Conservation (phyloP, 1,284 basidiomycete genomes). For the Cutaneotrichosporon sp. region DNA sequence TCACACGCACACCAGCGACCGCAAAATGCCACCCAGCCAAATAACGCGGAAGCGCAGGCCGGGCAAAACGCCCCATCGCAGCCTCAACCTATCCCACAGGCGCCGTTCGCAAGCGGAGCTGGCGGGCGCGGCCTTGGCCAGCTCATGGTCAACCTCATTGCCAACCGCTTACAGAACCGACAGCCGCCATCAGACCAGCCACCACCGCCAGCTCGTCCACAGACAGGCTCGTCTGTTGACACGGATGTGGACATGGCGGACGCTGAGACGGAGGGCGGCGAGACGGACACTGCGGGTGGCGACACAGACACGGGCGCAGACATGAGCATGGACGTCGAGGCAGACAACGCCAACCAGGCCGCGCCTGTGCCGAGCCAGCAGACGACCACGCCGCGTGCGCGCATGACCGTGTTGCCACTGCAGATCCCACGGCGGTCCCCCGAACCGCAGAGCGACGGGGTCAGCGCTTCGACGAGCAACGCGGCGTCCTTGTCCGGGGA, state of each 20-base stretch:
- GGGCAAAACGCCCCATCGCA: not conserved
- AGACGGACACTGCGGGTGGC: slow-evolving; percentile 32
- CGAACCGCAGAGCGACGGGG: slow-evolving; percentile 14
- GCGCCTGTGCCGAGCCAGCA: slow-evolving; percentile 1
- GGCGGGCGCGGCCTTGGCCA: not conserved
- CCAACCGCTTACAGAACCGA: slow-evolving; percentile 20
- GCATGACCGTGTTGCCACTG: slow-evolving; percentile 26
- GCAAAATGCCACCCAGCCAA: not conserved
- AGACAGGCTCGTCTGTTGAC: slow-evolving; percentile 17
- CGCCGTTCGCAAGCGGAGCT: not conserved
- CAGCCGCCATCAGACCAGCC: not conserved
- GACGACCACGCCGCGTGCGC: slow-evolving; percentile 40
- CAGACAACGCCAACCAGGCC: not conserved
- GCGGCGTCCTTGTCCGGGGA: slow-evolving; percentile 29
- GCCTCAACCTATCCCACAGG: not conserved
- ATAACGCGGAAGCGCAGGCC: not conserved
- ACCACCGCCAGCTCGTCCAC: not conserved
- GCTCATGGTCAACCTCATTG: slow-evolving; percentile 1
- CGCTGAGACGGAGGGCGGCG: slow-evolving; percentile 34
- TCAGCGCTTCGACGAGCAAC: slow-evolving; percentile 30
- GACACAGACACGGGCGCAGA: slow-evolving; percentile 42
- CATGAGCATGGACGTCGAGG: slow-evolving; percentile 19
- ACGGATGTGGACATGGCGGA: slow-evolving; percentile 47
- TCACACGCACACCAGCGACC: not conserved
- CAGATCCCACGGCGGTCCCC: slow-evolving; percentile 33